Evolutionary conservation across 768 basidiomycete species (phyloP), one percentile per base, ranked within the genome.

Genomic region (Sutorius australiensis): DNA sequence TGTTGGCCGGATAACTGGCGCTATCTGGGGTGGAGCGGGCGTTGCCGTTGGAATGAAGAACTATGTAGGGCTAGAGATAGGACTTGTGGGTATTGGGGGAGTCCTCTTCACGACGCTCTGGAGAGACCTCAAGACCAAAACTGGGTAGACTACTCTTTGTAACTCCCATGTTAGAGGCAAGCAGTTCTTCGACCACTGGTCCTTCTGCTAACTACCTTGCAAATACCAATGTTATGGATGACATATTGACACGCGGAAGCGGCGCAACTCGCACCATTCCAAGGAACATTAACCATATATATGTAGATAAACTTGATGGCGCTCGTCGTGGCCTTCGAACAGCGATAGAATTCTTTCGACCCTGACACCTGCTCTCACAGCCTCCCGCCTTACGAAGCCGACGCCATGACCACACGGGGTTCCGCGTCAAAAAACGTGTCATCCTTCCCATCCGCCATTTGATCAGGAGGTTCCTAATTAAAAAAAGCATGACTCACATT

Each of bases 21-120:
- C 85, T 8, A 73, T 88, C 31, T 83, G 83, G 77, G 86, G 85
- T 37, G 87, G 84, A 5, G 77, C 79, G n/a, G 86, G 85, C 19
- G 70, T 77, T 10, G 59, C 46, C 5, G 61, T 63, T 9, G 84
- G 84, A 28, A 87, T 87, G 83, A 47, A 72, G 48, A 78, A 75
- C 46, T 88, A 79, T 48, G 71, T 83, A 4, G 81, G 79, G 21
- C 59, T 86, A 53, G 80, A 86, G 67, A 75, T 87, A 46, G 80
- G 72, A 3, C 70, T 85, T 1, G 80, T 85, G 1, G 81, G 80
- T 0, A 65, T 86, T 33, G 84, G 85, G 3, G 75, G 71, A 1
- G 58, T 81, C 33, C 71, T 86, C 58, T 81, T 81, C 59, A 63
- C 71, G 45, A 74, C 72, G 2, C 66, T 86, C 2, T 89, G 85